Percentiles rank a stretch among this genome's conserved stretches.
These are phyloP conservation scores for Trichoderma afroharzianum DNA, from an alignment of 2,329 filamentous ascomycete species.

Conservation along the genomic window DNA sequence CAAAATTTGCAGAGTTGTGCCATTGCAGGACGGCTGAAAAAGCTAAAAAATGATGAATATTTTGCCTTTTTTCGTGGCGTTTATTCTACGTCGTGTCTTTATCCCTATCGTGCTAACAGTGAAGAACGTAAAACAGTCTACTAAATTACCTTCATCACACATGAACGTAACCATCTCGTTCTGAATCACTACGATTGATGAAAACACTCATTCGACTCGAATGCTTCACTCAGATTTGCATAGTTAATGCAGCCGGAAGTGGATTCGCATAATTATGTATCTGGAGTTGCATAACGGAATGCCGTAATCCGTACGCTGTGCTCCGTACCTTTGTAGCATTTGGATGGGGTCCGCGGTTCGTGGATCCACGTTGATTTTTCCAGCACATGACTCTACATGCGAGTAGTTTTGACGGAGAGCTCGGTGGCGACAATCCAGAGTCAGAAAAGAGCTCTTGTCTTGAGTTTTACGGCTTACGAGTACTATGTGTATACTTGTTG, in stretches of 20 bases:
- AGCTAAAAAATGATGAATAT: not conserved
- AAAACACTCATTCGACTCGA: not conserved
- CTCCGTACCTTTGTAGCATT: not conserved
- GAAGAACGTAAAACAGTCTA: not conserved
- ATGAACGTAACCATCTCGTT: not conserved
- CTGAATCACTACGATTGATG: not conserved
- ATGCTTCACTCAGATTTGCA: not conserved
- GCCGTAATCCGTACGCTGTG: not conserved
- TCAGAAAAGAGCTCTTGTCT: not conserved
- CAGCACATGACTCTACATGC: slow-evolving; percentile 6
- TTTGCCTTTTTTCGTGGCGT: not conserved
- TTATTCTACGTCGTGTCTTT: not conserved
- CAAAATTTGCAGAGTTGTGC: slow-evolving; percentile 16
- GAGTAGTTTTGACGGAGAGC: not conserved
- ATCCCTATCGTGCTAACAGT: not conserved
- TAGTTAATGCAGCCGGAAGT: not conserved
- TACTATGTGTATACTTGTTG: not conserved
- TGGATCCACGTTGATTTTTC: not conserved
- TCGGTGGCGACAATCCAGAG: not conserved
- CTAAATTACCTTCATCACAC: not conserved
- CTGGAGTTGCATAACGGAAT: not conserved
- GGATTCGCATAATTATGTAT: not conserved
- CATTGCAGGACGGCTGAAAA: not conserved
- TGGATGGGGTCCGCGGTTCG: not conserved
- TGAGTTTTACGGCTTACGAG: not conserved